Evolutionary conservation across 306 rosid species (phyloP).

Genomic region (Clitoria ternatea): DNA sequence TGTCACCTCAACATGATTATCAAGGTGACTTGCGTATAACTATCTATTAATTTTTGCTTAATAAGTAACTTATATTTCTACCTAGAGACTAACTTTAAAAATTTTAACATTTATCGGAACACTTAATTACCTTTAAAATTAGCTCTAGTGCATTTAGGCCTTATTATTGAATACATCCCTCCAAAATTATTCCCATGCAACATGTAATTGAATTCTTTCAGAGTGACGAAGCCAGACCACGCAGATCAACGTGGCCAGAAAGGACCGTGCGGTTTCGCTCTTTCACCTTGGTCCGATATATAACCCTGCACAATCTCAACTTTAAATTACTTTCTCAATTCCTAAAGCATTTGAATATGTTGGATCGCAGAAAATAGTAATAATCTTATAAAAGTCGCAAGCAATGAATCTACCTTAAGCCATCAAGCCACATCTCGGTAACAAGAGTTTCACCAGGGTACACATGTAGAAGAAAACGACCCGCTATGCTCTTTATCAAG

Average conservation of each 20-base stretch:
- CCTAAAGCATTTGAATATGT: neutral
- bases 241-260: constrained; percentile 69
- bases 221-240: constrained; percentile 44
- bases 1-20: no score
- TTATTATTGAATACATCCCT: neutral
- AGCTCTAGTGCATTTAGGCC: neutral
- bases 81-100: neutral
- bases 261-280: constrained; percentile 68
- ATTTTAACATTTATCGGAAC: neutral
- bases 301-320: constrained; percentile 60
- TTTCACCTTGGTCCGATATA: constrained; percentile 73
- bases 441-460: constrained; percentile 88
- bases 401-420: constrained; percentile 47
- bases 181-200: neutral
- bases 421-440: constrained; percentile 96
- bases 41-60: no score
- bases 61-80: no score
- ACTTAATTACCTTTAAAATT: neutral
- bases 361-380: neutral
- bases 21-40: no score
- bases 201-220: constrained; percentile 23
- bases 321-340: constrained; percentile 4
- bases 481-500: constrained; percentile 59
- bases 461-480: constrained; percentile 80
- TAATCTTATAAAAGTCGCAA: neutral